Evolutionary conservation across 495 filamentous ascomycete species (phyloP).

Genomic region (Lasiosphaeris hirsuta): DNA sequence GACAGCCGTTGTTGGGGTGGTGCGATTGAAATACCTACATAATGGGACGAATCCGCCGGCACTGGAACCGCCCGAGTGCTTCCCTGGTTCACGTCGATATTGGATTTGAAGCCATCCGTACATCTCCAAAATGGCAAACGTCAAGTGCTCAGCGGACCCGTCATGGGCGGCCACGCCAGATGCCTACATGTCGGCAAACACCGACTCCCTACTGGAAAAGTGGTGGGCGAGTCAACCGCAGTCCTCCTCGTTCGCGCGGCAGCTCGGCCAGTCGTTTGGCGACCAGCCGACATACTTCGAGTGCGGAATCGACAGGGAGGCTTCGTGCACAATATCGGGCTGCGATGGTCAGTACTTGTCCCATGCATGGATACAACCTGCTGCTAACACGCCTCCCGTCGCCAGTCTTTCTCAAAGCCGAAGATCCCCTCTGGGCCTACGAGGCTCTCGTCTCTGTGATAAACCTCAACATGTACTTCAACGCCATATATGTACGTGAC

Average conservation of each 20-base stretch:
- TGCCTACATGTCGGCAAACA: not conserved
- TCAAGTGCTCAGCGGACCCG: slow-evolving; percentile 2
- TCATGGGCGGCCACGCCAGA: slow-evolving; percentile 5
- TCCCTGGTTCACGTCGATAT: too few relatives aligned
- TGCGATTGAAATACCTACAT: too few relatives aligned
- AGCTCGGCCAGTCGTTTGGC: slow-evolving; percentile 3
- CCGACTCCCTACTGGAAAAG: not conserved
- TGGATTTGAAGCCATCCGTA: too few relatives aligned
- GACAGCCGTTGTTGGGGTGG: too few relatives aligned
- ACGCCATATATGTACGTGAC: not conserved
- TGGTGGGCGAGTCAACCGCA: slow-evolving; percentile 4
- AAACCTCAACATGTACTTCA: slow-evolving; percentile 1
- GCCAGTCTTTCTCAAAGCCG: not conserved
- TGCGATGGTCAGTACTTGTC: not conserved
- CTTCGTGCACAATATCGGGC: slow-evolving; percentile 2
- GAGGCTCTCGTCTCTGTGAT: not conserved
- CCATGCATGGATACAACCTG: not conserved
- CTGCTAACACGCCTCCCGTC: not conserved
- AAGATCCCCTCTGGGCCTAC: not conserved
- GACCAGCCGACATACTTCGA: slow-evolving; percentile 1
- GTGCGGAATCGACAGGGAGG: slow-evolving; percentile 1
- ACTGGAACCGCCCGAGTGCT: too few relatives aligned
- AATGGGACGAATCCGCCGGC: too few relatives aligned
- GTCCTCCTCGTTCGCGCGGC: not conserved
- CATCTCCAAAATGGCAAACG: slow-evolving; percentile 1